phyloP scores from a whole-genome alignment of 148 eudicot species.

The Rhododendron simsii region DNA sequence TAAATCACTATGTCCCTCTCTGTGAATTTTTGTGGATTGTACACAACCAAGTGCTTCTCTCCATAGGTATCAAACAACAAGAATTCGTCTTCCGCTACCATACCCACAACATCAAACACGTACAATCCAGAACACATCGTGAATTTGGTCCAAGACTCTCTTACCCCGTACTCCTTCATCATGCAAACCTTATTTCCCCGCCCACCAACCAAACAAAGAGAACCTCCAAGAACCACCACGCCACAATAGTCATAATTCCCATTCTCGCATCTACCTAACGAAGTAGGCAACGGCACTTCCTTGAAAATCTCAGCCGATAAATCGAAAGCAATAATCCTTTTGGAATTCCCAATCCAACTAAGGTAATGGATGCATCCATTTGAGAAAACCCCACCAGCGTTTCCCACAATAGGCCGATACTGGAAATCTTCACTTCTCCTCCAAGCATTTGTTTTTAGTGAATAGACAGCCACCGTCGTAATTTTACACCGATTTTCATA shows the following conservation, averaged over 20 bases:
- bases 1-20: not conserved
- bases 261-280: too few species aligned
- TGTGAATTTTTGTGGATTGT: not conserved
- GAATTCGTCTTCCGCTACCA: not conserved
- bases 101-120: not conserved
- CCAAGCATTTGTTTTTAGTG: not conserved
- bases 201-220: not conserved
- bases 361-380: too few species aligned
- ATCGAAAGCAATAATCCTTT: too few species aligned
- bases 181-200: too few species aligned
- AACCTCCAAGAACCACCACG: not conserved
- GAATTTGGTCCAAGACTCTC: not conserved
- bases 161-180: not conserved
- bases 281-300: too few species aligned
- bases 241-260: too few species aligned
- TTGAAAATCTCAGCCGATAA: too few species aligned
- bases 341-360: too few species aligned
- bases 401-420: too few species aligned
- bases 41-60: not conserved
- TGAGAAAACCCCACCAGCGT: too few species aligned
- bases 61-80: not conserved
- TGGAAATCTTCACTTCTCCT: not conserved
- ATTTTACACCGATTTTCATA: not conserved
- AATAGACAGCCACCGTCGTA: not conserved
- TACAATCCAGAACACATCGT: too few species aligned